Conservation (phyloP, 2,329 filamentous ascomycete species). For the Calonectria pseudoreteaudii region DNA sequence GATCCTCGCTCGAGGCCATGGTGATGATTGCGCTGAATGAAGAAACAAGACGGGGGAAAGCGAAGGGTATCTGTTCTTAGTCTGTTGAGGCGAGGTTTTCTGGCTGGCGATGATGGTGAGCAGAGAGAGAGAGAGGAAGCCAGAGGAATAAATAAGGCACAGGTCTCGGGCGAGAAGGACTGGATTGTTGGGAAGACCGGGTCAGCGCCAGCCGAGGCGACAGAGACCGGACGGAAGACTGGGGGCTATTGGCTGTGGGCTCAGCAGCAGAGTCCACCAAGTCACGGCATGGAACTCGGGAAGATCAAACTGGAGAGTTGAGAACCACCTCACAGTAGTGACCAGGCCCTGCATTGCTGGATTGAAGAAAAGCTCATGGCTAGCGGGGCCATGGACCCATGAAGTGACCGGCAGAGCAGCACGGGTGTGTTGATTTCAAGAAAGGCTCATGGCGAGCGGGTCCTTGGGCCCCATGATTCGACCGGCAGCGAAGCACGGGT, state of each 20-base stretch:
- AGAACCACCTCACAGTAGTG: not conserved
- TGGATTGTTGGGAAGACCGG: slow-evolving; percentile 9
- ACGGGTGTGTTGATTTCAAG: slow-evolving; percentile 1
- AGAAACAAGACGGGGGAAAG: slow-evolving; percentile 4
- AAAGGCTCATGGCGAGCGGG: not conserved
- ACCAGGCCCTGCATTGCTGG: not conserved
- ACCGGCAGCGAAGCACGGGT: slow-evolving; percentile 8
- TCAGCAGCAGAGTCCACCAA: slow-evolving; percentile 9
- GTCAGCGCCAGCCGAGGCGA: slow-evolving; percentile 21
- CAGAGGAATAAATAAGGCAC: slow-evolving; percentile 11
- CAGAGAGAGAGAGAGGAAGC: not conserved
- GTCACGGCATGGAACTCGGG: slow-evolving; percentile 28
- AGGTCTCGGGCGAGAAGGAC: not conserved
- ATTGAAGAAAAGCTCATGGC: not conserved
- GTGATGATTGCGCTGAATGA: slow-evolving; percentile 1
- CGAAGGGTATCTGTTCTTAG: slow-evolving; percentile 5
- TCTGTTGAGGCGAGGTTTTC: not conserved
- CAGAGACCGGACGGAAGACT: not conserved
- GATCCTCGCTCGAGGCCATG: slow-evolving; percentile 33
- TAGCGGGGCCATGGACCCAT: not conserved
- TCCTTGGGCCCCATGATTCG: not conserved
- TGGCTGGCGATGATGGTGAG: not conserved
- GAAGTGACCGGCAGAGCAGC: not conserved
- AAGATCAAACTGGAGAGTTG: slow-evolving; percentile 18
- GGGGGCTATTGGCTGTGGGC: not conserved